Conservation (phyloP, 345 rosid genomes). For the Salix suchowensis region DNA sequence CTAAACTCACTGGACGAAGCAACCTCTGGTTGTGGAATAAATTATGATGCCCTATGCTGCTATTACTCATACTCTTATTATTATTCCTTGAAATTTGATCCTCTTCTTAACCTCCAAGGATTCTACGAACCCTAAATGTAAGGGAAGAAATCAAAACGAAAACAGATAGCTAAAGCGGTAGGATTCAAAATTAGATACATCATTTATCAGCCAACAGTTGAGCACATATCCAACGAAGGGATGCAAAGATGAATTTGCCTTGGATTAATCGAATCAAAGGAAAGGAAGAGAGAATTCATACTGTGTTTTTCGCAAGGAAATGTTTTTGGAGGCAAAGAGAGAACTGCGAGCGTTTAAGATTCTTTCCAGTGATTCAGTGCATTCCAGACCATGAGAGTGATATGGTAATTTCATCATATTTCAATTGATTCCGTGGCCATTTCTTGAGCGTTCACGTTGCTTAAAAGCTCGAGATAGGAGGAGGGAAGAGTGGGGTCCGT, state of each 20-base stretch:
- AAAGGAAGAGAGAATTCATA: background rate
- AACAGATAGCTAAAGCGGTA: background rate
- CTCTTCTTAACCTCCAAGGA: constrained; percentile 37
- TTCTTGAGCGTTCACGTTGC: constrained; percentile 26
- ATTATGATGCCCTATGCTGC: constrained; percentile 46
- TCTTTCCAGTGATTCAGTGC: background rate
- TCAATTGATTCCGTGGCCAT: constrained; percentile 21
- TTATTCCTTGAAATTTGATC: constrained; percentile 12
- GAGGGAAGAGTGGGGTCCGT: constrained; percentile 5
- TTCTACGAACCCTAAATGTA: constrained; percentile 14
- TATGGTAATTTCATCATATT: constrained; percentile 24
- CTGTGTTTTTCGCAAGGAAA: background rate
- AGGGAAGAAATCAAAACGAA: background rate
- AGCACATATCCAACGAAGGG: background rate
- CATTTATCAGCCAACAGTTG: background rate
- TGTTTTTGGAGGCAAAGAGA: background rate
- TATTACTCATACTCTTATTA: constrained; percentile 56
- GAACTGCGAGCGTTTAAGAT: background rate
- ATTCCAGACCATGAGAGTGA: background rate
- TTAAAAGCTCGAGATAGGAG: constrained; percentile 5
- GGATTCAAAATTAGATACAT: background rate
- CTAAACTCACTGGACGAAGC: constrained; percentile 49
- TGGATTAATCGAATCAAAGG: background rate
- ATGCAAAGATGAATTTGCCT: background rate
- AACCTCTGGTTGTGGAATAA: constrained; percentile 53